Conservation (phyloP, 1,139 yeast genomes). For the Kodamaea plutei region DNA sequence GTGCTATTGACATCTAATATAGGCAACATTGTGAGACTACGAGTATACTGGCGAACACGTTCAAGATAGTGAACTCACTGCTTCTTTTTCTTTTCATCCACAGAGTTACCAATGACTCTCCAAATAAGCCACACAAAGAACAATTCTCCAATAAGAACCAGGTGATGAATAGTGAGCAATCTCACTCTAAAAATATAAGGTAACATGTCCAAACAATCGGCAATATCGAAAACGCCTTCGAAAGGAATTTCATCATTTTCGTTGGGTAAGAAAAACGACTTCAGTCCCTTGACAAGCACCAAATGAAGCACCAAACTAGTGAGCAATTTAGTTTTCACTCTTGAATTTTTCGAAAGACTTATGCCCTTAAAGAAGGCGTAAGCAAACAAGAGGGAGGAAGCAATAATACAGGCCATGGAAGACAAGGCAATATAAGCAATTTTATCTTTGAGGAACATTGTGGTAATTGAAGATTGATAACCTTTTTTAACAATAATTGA, state of each 20-base stretch:
- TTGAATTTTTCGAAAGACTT: conserved; percentile 2
- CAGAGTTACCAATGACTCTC: conserved; percentile 6
- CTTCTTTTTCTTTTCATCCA: conserved; percentile 2
- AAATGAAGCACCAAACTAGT: conserved; percentile 11
- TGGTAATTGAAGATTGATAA: background rate
- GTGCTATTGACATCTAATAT: too few relatives aligned
- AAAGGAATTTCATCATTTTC: conserved; percentile 9
- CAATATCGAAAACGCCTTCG: conserved; percentile 12
- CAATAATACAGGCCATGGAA: conserved; percentile 6
- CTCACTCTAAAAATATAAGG: conserved; percentile 3
- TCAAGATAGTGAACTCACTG: too few relatives aligned
- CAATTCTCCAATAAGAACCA: conserved; percentile 9
- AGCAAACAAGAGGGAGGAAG: conserved; percentile 4
- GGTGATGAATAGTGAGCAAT: conserved; percentile 3
- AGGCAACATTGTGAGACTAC: too few relatives aligned
- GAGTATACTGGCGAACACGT: too few relatives aligned
- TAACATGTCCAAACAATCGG: conserved; percentile 11
- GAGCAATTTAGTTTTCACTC: conserved; percentile 5
- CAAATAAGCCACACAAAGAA: conserved; percentile 13
- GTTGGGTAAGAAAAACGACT: conserved; percentile 6
- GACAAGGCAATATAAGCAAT: conserved; percentile 3
- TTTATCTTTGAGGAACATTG: background rate
- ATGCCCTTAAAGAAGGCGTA: conserved; percentile 4
- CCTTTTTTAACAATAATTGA: conserved; percentile 5
- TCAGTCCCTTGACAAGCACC: conserved; percentile 9